A percentile compares a stretch with the other conserved stretches of the same genome.
phyloP scores from a whole-genome alignment of 1,139 yeast genomes.

The Hanseniaspora sp. region DNA sequence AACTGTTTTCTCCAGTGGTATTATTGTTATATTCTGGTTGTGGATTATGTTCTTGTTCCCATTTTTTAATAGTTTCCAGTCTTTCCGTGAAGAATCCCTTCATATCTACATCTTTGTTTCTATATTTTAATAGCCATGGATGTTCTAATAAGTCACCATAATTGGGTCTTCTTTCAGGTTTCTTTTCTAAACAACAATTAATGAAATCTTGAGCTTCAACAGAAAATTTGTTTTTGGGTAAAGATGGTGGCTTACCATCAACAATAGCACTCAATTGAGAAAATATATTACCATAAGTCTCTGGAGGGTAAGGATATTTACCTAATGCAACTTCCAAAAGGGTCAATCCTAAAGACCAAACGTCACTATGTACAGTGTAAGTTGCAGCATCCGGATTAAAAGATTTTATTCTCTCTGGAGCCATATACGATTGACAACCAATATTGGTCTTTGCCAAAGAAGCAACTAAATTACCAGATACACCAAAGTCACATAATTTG shows the following conservation, averaged over 20 bases:
- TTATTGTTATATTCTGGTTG: neutral
- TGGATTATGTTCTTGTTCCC: slow-evolving; percentile 20
- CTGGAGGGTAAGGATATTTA: slow-evolving; percentile 89
- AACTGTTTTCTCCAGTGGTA: neutral
- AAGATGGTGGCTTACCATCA: slow-evolving; percentile 84
- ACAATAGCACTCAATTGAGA: slow-evolving; percentile 92
- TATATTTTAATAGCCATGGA: slow-evolving; percentile 63
- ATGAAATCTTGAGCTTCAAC: slow-evolving; percentile 77
- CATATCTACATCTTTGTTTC: slow-evolving; percentile 34
- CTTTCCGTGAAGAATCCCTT: slow-evolving; percentile 31
- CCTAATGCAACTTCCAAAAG: slow-evolving; percentile 85
- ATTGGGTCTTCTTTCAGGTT: slow-evolving; percentile 73
- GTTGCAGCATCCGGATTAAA: slow-evolving; percentile 55
- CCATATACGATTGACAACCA: slow-evolving; percentile 98
- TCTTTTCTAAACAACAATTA: slow-evolving; percentile 63
- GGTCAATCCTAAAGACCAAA: slow-evolving; percentile 90
- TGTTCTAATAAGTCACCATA: slow-evolving; percentile 63
- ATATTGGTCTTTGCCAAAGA: slow-evolving; percentile 91
- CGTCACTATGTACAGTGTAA: slow-evolving; percentile 88
- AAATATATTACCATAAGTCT: slow-evolving; percentile 78
- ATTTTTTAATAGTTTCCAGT: slow-evolving; percentile 26
- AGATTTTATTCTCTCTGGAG: slow-evolving; percentile 87
- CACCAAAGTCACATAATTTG: slow-evolving; percentile 93
- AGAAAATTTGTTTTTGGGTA: slow-evolving; percentile 50
- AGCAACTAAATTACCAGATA: slow-evolving; percentile 88